Base-by-base conservation (phyloP, 176 grass and related monocot species). In the sorghum (Sorghum bicolor) region DNA sequence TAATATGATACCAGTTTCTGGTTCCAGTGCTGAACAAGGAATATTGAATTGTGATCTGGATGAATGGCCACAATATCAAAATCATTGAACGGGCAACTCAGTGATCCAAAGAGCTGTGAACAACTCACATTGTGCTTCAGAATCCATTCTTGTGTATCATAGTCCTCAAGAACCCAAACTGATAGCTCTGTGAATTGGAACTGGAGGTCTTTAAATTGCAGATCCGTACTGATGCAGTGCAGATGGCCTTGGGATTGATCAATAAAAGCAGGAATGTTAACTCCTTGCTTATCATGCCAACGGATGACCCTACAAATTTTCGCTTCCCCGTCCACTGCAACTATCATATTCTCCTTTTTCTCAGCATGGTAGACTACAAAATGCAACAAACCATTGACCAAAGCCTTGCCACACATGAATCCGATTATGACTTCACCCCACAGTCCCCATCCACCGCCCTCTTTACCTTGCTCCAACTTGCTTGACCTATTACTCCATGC, bases 181-280 rank as follows among this genome's bases (percentile, higher is more conserved):
- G 4, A 74, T 8, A 74, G 15, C 0, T 44, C 4, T 8, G 14
- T 47, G 8, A 3, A 58, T 0, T 1, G 2, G 6, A 58, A 1
- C 3, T 0, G 0, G 0, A 6, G 24, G 55, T 1, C 55, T 10
- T 58, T 0, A 1, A 3, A 2, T 24, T 60, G 0, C 3, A 11
- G 0, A 25, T 60, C 12, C 3, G 1, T 2, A 50, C 8, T 29
- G 0, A 74, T 20, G 71, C 71, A 74, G 2, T 52, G 28, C 28
- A 32, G 71, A 29, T 6, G 43, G 0, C 25, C 28, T 50, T 74
- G 71, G 19, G 43, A 50, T 31, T 74, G 43, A 50, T 37, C 36
- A 41, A 70, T 4, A 25, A 70, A 25, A 70, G 22, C 22, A 24
- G 0, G 0, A n/a, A n/a, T 11, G 8, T 0, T 0, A 3, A 1